Base-by-base conservation (phyloP, 495 filamentous ascomycete species). In the Daldinia grandis region DNA sequence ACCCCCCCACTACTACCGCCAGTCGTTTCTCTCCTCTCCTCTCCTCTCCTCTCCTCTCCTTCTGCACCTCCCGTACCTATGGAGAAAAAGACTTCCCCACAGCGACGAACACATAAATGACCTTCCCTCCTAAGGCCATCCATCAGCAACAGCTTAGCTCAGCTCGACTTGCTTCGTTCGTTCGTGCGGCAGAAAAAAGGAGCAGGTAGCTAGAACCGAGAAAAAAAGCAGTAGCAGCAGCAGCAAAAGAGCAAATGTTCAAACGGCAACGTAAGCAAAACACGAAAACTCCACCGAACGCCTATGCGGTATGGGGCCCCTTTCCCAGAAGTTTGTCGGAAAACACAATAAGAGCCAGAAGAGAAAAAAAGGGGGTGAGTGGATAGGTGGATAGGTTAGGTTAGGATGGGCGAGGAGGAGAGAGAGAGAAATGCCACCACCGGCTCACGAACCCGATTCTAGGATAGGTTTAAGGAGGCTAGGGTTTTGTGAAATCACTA, bases 301-400 rank as follows among this genome's bases (percentile, higher is more conserved):
- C 70, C 70, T 68, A 66, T 73, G 70, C 70, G 70, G 42, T 73
- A 73, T 69, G 70, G 61, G 30, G 42, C 67, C 62, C 67, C 37
- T 51, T 63, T 61, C 57, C 47, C 47, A 61, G 49, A 67, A 63
- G 60, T 53, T 53, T 30, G 49, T 53, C 6, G 27, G 49, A 53
- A 53, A 53, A 30, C 50, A 53, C 50, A n/a, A 30, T n/a, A 53
- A 53, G 42, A 47, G 42, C 42, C 19, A 24, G 19, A 47, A 24
- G 19, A 17, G 19, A 19, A 12, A 24, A 47, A 47, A 24, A 24
- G 8, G 42, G 8, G 42, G 17, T 24, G 19, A 19, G 3, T 24
- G 42, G 42, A 4, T 47, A 24, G 42, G 19, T 44, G 6, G 17
- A 3, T 42, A 42, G 47, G 21, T 30, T n/a, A 37, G 37, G 44